Base-by-base conservation (phyloP, 2,329 filamentous ascomycete species). In the Diaporthe helianthi region DNA sequence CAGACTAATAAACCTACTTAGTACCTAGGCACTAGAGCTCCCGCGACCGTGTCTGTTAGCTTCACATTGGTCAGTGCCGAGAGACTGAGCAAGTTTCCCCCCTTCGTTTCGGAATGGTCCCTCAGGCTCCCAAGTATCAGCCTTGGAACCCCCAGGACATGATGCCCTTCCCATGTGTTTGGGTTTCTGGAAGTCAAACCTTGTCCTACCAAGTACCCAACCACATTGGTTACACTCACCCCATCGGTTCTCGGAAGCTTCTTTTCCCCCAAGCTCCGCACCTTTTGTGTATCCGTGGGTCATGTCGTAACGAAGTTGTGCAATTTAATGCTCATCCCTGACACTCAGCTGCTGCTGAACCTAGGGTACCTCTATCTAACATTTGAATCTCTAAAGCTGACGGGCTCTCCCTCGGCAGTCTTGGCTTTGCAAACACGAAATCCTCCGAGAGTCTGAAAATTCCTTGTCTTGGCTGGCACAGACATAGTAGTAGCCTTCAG, bases 381-480 rank as follows among this genome's bases (percentile, higher is more conserved):
- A n/a, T n/a, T n/a, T n/a, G n/a, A n/a, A n/a, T n/a, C 41, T 61
- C 55, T 63, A 63, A 47, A 63, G 13, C 31, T 29, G 29, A 5
- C 6, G n/a, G 15, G n/a, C 12, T 33, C 58, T 44, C n/a, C 12
- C 19, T 15, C 12, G 13, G 4, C 8, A 22, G n/a, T 19, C n/a
- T 22, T 22, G 15, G 19, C 15, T 52, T 52, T 31, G 22, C 26
- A 24, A 24, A 26, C 13, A 49, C 5, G 10, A 38, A 9, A 68
- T 52, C 44, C 17, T 36, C 52, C 24, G 41, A 26, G 17, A 15
- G 33, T 24, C 12, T 31, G 26, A n/a, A 66, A n/a, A 55, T 44
- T 6, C 19, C 3, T 53, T 66, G 61, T 70, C 44, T 65, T 61
- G 65, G 44, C 69, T 58, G 58, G 51, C 7, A 41, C 65, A 65